Evolutionary conservation across 306 rosid genomes (phyloP), one percentile per base, ranked within the genome.

Genomic region (Rosa lucieae): DNA sequence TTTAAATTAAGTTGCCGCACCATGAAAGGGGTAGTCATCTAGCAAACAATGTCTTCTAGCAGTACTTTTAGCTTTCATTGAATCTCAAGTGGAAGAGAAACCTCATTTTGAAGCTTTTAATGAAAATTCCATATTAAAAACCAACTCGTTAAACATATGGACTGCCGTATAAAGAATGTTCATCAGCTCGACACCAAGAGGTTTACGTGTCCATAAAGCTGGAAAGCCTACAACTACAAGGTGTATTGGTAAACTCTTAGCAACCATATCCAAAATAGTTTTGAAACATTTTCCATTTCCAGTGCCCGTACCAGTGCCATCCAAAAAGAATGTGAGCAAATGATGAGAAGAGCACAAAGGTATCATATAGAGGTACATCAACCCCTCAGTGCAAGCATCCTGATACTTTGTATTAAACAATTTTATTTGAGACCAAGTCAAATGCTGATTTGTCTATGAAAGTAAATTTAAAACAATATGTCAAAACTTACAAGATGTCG

Each of bases 401-500:
- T 17, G 62, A 63, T 21, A 58, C 10, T 56, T 15, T 73, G 42
- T 59, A 48, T 52, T 9, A 26, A 70, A 67, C 29, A 52, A 44
- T 37, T 70, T 9, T 44, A 63, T 73, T 56, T n/a, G 29, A 21
- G 52, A 48, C 21, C 49, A 78, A 74, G 39, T 15, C 72, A 21
- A 52, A 49, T 77, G 10, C 6, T 3, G 53, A 72, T 62, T 63
- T 63, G 35, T 15, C 56, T 14, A 18, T 20, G 26, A 10, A 58
- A 20, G 46, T 18, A 29, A 76, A 47, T 20, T 42, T 20, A 21
- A 23, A 21, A 10, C 26, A 39, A 43, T 79, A 68, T 47, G 62
- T 65, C 82, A 77, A 21, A 71, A 76, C 92, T 90, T 84, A 92
- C 97, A 83, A 84, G 90, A 85, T 92, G 89, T 35, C 96, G 79